Conservation (phyloP, 371 early-diverging fungal species). For the Coemansia sp. region DNA sequence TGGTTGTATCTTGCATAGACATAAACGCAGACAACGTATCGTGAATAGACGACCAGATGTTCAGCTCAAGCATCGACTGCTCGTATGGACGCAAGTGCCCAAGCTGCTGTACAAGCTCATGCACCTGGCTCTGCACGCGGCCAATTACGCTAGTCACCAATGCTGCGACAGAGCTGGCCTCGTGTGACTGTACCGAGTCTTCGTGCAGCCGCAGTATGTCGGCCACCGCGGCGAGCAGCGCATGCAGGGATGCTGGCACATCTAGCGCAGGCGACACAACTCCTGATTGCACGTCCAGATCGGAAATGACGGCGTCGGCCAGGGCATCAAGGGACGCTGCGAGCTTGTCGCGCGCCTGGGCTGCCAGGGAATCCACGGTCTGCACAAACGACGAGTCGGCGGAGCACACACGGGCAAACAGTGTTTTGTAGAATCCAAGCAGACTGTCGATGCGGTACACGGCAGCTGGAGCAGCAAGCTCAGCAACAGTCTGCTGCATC, state of each 20-base stretch:
- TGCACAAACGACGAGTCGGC: constrained; percentile 13
- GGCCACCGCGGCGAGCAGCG: constrained; percentile 16
- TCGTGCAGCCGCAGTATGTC: constrained; percentile 29
- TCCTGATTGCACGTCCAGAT: constrained; percentile 4
- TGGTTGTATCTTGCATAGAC: background rate
- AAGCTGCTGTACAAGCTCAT: background rate
- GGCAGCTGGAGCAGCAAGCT: constrained; percentile 45
- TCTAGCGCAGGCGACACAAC: constrained; percentile 35
- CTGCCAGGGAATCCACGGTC: constrained; percentile 3
- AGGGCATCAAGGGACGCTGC: constrained; percentile 2
- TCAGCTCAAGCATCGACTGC: constrained; percentile 38
- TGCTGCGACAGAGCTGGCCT: background rate
- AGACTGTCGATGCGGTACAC: constrained; percentile 56
- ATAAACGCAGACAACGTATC: background rate
- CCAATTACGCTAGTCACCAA: constrained; percentile 9
- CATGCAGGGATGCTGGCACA: constrained; percentile 20
- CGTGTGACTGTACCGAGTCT: constrained; percentile 2
- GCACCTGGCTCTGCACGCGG: constrained; percentile 2
- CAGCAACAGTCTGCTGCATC: constrained; percentile 56
- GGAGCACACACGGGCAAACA: constrained; percentile 44
- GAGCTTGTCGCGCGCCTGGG: constrained; percentile 9
- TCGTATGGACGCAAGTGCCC: constrained; percentile 29
- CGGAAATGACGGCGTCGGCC: constrained; percentile 1
- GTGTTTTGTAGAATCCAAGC: constrained; percentile 57
- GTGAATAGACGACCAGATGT: constrained; percentile 12